Percentiles rank a stretch among this genome's conserved stretches.
phyloP scores from a whole-genome alignment of 208 protist genomes.

The Giardia duodenalis region DNA sequence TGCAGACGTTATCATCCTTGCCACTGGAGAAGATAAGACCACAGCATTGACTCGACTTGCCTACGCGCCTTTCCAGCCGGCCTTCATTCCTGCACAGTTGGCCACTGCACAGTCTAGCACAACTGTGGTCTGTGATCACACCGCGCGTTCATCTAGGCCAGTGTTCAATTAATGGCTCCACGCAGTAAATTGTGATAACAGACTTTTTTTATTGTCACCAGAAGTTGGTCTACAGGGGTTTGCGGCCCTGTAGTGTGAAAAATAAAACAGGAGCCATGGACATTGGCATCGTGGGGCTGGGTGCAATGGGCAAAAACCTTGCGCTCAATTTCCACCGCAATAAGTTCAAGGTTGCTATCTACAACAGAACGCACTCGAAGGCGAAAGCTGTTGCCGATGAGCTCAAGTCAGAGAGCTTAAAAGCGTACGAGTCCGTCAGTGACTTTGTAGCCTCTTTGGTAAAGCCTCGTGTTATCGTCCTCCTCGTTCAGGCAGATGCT shows the following conservation, averaged over 20 bases:
- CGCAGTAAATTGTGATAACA: not conserved
- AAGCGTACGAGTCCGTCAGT: not conserved
- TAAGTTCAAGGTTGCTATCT: slow-evolving; percentile 72
- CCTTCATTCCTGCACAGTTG: not conserved
- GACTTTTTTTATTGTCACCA: not conserved
- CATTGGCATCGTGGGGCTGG: slow-evolving; percentile 82
- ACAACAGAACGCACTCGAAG: slow-evolving; percentile 59
- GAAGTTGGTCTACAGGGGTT: not conserved
- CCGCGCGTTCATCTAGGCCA: not conserved
- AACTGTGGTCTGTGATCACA: not conserved
- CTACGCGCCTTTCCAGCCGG: not conserved
- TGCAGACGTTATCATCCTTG: not conserved
- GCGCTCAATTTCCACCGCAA: slow-evolving; percentile 87
- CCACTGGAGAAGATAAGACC: not conserved
- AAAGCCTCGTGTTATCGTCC: not conserved
- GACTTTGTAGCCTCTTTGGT: not conserved
- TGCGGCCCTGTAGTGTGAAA: too few relatives aligned
- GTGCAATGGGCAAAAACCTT: slow-evolving; percentile 93
- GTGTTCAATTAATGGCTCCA: not conserved
- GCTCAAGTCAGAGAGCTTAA: slow-evolving; percentile 29
- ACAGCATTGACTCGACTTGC: not conserved
- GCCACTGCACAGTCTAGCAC: not conserved
- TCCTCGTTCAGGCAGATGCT: not conserved
- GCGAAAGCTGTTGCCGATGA: slow-evolving; percentile 35
- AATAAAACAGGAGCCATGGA: slow-evolving; percentile 35